A percentile compares a stretch with the other conserved stretches of the same genome.
These are phyloP conservation scores for Saturnispora quitensis DNA, from an alignment of 805 yeast species.

Conservation along the genomic window DNA sequence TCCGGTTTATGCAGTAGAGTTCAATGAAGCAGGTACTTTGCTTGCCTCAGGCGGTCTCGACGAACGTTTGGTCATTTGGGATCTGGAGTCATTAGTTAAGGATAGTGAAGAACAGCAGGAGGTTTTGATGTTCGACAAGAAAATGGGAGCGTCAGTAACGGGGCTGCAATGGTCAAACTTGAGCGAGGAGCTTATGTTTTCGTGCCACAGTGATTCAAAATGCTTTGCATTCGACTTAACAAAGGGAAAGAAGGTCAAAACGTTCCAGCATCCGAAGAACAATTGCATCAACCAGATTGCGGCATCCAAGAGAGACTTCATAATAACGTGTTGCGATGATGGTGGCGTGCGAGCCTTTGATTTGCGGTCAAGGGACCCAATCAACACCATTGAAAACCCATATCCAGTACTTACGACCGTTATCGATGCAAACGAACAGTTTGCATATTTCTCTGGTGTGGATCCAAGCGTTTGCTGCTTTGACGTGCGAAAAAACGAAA, in stretches of 20 bases:
- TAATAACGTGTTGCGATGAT: constrained; percentile 58
- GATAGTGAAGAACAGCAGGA: not conserved
- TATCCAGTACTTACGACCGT: constrained; percentile 49
- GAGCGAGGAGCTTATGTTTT: constrained; percentile 34
- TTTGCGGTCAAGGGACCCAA: constrained; percentile 39
- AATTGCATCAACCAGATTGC: constrained; percentile 47
- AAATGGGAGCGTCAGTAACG: constrained; percentile 49
- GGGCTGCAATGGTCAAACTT: constrained; percentile 43
- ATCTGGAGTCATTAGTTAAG: not conserved
- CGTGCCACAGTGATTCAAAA: constrained; percentile 55
- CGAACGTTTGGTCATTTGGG: constrained; percentile 27
- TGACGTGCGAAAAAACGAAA: constrained; percentile 40
- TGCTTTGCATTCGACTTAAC: constrained; percentile 54
- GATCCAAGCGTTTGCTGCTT: constrained; percentile 55
- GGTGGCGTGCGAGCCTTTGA: constrained; percentile 61
- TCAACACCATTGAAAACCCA: constrained; percentile 23
- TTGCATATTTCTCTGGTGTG: constrained; percentile 53
- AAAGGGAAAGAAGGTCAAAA: constrained; percentile 46
- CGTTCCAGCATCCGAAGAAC: constrained; percentile 27
- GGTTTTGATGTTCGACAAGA: constrained; percentile 25
- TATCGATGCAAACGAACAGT: constrained; percentile 30
- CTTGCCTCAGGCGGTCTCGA: constrained; percentile 62
- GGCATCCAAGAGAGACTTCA: constrained; percentile 21
- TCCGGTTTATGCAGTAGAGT: constrained; percentile 42
- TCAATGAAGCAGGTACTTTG: constrained; percentile 40